Conservation (phyloP, 2,329 filamentous ascomycete species). For the Camillea tinctor region DNA sequence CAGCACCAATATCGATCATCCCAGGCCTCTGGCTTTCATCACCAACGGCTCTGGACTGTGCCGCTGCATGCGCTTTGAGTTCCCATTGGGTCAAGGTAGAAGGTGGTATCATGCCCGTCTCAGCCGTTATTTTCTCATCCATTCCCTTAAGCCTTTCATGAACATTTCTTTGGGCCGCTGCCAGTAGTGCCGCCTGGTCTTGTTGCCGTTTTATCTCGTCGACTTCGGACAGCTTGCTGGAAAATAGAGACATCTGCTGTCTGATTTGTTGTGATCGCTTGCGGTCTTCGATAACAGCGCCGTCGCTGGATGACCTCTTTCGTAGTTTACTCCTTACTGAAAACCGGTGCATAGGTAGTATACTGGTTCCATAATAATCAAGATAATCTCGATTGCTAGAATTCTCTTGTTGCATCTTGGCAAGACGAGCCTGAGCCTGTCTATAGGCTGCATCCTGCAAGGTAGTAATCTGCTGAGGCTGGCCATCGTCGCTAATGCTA, state of each 20-base stretch:
- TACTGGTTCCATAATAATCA: conserved; percentile 67
- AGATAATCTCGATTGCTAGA: conserved; percentile 62
- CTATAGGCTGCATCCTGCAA: conserved; percentile 86
- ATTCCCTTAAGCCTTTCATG: conserved; percentile 73
- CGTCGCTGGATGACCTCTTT: conserved; percentile 67
- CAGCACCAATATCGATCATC: conserved; percentile 71
- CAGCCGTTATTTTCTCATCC: conserved; percentile 74
- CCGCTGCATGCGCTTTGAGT: conserved; percentile 67
- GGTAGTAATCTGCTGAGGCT: conserved; percentile 57
- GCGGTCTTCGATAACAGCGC: conserved; percentile 60
- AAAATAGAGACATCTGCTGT: conserved; percentile 77
- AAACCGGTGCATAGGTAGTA: conserved; percentile 42
- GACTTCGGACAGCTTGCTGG: conserved; percentile 63
- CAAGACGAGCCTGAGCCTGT: conserved; percentile 77
- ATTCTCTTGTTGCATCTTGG: conserved; percentile 74
- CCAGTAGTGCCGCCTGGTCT: conserved; percentile 74
- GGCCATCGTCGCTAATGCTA: conserved; percentile 37
- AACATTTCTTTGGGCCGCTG: conserved; percentile 83
- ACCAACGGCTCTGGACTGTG: conserved; percentile 61
- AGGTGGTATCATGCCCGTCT: conserved; percentile 72
- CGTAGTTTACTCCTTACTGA: conserved; percentile 55
- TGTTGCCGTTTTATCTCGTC: conserved; percentile 71
- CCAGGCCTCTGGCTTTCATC: conserved; percentile 55
- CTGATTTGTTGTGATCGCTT: conserved; percentile 71
- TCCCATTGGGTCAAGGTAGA: conserved; percentile 76